Evolutionary conservation across 2,329 filamentous ascomycete species (phyloP), one percentile per base, ranked within the genome.

Genomic region (Chaetomium globosum): DNA sequence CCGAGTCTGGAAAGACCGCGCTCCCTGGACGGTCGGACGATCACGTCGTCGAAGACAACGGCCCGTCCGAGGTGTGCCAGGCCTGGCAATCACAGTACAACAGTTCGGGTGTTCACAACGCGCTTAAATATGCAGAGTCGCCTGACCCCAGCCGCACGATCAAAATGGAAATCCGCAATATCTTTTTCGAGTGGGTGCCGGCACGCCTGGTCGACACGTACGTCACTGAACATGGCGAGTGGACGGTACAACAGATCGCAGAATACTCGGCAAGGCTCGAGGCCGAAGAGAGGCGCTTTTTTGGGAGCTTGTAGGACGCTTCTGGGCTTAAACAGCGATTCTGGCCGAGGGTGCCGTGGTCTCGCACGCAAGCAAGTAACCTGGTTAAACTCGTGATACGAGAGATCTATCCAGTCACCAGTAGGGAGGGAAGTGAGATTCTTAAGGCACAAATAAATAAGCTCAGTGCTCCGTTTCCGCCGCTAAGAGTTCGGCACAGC

Each of bases 151-250:
- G 48, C 31, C 28, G 68, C 16, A 7, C 39, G 23, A 64, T 69
- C 2, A 66, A 68, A n/a, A 68, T 81, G 13, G 65, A 69, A 19
- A 75, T 84, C 58, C 78, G 74, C 49, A 85, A 85, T 69, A 71
- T 83, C n/a, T 86, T 85, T 66, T 87, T 88, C 57, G 86, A 89
- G 75, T 88, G 85, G 85, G 78, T 87, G 51, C 79, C 83, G 1
- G 72, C 80, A 0, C 64, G 71, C 9, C 71, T 87, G 51, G 76
- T 88, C 6, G 80, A 87, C 70, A 74, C 75, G 0, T 88, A 86
- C 70, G 74, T 86, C 36, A 85, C 82, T 3, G 85, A 89, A 61
- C 75, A 81, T 5, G 85, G 85, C 0, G 70, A 80, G 31, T 79
- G 76, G 75, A 75, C 70, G 2, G 66, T 72, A 8, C 67, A 76